Evolutionary conservation across 371 early-diverging fungal species (phyloP), one percentile per base, ranked within the genome.

Genomic region (Fennellomyces sp.): DNA sequence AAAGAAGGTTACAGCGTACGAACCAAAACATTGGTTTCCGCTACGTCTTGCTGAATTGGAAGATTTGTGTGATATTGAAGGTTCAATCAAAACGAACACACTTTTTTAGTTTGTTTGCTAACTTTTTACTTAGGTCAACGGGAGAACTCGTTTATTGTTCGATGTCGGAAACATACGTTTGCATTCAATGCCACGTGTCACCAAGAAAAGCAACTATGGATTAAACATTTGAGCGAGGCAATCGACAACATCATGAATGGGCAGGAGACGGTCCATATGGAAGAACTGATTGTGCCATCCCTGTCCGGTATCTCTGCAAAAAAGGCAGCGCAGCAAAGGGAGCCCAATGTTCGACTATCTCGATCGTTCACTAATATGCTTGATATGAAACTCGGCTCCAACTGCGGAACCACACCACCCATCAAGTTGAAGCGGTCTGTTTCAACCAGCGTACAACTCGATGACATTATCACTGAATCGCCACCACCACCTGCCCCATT

Each of bases 21-120:
- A 83, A 54, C 80, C 84, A 0, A 78, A 81, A 25, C 81, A 84
- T 47, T 86, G 86, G 86, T 73, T 86, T 45, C 84, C 86, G 0
- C 62, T 86, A 6, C 63, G 73, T 1, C 63, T 74, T 19, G 76
- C 78, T 26, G 82, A 81, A 35, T 58, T 81, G 25, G 76, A 74
- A 54, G 74, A 81, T 57, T 35, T 74, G 11, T 30, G 35, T 11
- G 83, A 80, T 58, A 71, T 69, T 59, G 75, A 67, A 64, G 77
- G 77, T 69, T 15, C n/a, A n/a, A n/a, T n/a, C 19, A 39, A 51
- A n/a, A n/a, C n/a, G n/a, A n/a, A n/a, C n/a, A 28, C 10, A 30
- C 10, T 36, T 28, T 26, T 4, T 33, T 41, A 48, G 19, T 49
- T n/a, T 27, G 30, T 60, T 13, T 52, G 27, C 17, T 38, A 39